A percentile compares a stretch with the other conserved stretches of the same genome.
These are phyloP conservation scores for Fusarium stilboides DNA, from an alignment of 2,329 filamentous ascomycete genomes.

Conservation along the genomic window DNA sequence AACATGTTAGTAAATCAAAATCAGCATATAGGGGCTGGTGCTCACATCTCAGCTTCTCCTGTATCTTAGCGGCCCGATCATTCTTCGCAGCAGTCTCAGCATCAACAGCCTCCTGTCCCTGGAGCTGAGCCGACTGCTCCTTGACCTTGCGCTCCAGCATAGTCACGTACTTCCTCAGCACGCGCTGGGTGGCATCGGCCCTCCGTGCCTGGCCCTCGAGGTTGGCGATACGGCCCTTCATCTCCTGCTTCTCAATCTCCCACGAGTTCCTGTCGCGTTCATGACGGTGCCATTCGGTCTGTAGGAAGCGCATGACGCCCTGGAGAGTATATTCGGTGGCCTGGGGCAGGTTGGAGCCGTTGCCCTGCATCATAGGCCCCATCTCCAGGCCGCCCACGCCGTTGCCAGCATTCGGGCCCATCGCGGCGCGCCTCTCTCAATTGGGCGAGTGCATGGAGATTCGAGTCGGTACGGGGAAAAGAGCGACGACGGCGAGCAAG, in stretches of 20 bases:
- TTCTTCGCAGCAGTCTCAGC: slow-evolving; percentile 63
- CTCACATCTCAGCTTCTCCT: slow-evolving; percentile 71
- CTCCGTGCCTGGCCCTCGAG: slow-evolving; percentile 92
- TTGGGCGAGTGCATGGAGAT: slow-evolving; percentile 58
- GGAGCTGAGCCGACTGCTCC: slow-evolving; percentile 82
- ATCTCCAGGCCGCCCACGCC: slow-evolving; percentile 64
- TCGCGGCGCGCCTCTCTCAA: slow-evolving; percentile 57
- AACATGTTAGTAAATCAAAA: slow-evolving; percentile 31
- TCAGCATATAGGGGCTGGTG: slow-evolving; percentile 25
- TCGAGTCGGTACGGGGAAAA: slow-evolving; percentile 43
- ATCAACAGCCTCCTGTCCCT: slow-evolving; percentile 59
- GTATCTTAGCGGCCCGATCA: slow-evolving; percentile 67
- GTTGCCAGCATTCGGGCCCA: slow-evolving; percentile 62
- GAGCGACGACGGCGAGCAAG: slow-evolving; percentile 35
- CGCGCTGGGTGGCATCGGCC: slow-evolving; percentile 89
- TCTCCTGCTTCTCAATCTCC: slow-evolving; percentile 99
- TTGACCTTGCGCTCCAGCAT: slow-evolving; percentile 92
- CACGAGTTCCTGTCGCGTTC: slow-evolving; percentile 97
- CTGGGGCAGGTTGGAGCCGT: slow-evolving; percentile 66
- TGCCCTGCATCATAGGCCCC: slow-evolving; percentile 62
- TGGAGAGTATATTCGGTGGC: slow-evolving; percentile 75
- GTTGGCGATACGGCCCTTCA: slow-evolving; percentile 96
- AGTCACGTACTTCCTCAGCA: slow-evolving; percentile 89
- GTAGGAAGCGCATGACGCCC: slow-evolving; percentile 98
- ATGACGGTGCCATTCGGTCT: slow-evolving; percentile 99